Conservation (phyloP, 2,329 filamentous ascomycete genomes). For the Monilinia polystroma region DNA sequence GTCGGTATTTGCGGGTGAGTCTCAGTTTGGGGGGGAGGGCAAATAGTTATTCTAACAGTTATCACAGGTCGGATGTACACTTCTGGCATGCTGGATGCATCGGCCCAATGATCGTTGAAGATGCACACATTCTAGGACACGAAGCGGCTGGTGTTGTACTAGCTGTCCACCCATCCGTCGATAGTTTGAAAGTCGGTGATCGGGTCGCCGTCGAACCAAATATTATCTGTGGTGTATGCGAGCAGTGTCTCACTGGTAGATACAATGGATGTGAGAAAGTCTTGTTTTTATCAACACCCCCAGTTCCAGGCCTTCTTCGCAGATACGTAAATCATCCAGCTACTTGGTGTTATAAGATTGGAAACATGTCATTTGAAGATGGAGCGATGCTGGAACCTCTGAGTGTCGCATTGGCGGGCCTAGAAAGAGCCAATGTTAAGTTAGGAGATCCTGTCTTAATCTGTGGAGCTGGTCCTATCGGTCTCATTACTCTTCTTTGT, state of each 20-base stretch:
- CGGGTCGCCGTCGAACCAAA: constrained; percentile 93
- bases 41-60: constrained; percentile 18
- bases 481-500: constrained; percentile 83
- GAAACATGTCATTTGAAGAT: constrained; percentile 86
- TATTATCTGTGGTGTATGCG: constrained; percentile 86
- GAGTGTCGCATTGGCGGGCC: constrained; percentile 81
- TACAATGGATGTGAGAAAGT: constrained; percentile 94
- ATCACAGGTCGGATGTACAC: constrained; percentile 79
- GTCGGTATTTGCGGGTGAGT: constrained; percentile 91
- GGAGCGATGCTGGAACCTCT: constrained; percentile 89
- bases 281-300: constrained; percentile 85
- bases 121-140: constrained; percentile 89
- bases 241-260: constrained; percentile 84
- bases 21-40: neutral
- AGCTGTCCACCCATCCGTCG: constrained; percentile 79
- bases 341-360: constrained; percentile 94
- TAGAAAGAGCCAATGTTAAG: constrained; percentile 76
- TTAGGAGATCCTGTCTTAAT: constrained; percentile 86
- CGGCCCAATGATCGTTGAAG: constrained; percentile 89
- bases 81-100: constrained; percentile 97
- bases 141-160: constrained; percentile 86
- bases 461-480: constrained; percentile 92
- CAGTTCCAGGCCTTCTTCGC: constrained; percentile 80
- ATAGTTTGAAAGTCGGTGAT: constrained; percentile 75
- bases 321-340: constrained; percentile 95